A percentile compares a stretch with the other conserved stretches of the same genome.
Evolutionary conservation across 2,329 filamentous ascomycete genomes (phyloP).

Genomic region (Colletotrichum kahawae): DNA sequence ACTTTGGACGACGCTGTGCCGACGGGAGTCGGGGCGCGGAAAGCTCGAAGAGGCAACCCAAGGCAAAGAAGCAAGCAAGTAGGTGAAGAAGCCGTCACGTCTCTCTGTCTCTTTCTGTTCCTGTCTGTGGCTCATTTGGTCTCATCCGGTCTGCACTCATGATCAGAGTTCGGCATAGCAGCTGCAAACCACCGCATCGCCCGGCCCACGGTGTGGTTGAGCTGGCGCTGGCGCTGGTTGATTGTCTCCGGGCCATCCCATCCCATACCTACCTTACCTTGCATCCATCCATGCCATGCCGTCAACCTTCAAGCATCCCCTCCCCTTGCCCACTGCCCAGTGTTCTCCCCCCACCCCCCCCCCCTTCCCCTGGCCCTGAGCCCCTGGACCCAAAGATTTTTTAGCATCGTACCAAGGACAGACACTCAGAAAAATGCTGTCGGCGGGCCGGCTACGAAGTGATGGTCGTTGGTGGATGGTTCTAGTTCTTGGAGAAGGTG

Average conservation of each 20-base stretch:
- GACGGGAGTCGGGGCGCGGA: neutral
- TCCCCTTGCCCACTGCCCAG: neutral
- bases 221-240: neutral
- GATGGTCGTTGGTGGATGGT: neutral
- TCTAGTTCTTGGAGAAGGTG: neutral
- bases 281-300: neutral
- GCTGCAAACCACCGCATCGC: neutral
- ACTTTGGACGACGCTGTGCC: neutral
- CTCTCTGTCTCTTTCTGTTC: neutral
- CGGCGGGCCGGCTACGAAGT: neutral
- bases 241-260: slow-evolving; percentile 18
- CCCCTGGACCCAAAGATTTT: slow-evolving; percentile 1
- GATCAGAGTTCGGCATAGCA: neutral
- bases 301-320: neutral
- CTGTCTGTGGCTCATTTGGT: neutral
- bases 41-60: neutral
- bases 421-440: neutral
- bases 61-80: neutral
- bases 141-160: neutral
- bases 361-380: neutral
- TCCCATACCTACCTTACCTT: neutral
- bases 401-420: neutral
- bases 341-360: neutral
- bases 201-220: neutral
- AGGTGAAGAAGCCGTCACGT: neutral